Percentiles rank a stretch among this genome's conserved stretches.
Evolutionary conservation across 331 rosid genomes (phyloP).

Genomic region (Telfairia occidentalis): DNA sequence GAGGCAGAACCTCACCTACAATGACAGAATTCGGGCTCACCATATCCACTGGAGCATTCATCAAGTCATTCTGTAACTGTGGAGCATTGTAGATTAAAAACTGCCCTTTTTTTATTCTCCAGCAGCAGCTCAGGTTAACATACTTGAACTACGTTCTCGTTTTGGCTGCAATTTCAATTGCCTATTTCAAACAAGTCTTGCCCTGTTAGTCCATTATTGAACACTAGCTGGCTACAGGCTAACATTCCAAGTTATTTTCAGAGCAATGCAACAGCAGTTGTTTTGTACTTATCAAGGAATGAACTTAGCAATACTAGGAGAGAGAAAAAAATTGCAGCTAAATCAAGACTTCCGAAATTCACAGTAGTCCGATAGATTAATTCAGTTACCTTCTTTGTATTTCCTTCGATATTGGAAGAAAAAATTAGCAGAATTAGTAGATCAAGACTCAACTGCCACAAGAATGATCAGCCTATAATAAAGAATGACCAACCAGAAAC

Average conservation of each 20-base stretch:
- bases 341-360: neutral
- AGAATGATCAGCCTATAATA: neutral
- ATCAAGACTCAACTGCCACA: neutral
- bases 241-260: neutral
- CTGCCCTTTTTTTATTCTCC: neutral
- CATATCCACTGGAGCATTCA: conserved; percentile 24
- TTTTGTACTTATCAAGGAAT: neutral
- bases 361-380: no score
- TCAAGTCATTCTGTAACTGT: conserved; percentile 32
- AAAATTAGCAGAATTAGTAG: neutral
- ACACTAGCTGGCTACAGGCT: neutral
- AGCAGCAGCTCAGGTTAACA: neutral
- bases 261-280: neutral
- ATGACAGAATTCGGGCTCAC: conserved; percentile 16
- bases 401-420: neutral
- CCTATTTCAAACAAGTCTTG: neutral
- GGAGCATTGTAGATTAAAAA: neutral
- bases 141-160: neutral
- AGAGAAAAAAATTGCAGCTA: neutral
- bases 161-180: neutral
- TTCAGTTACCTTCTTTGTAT: no score
- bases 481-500: neutral
- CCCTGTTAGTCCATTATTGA: neutral
- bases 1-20: conserved; percentile 30
- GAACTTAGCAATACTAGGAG: neutral